Conservation (phyloP, 2,329 filamentous ascomycete genomes). For the Sporothrix sp. region DNA sequence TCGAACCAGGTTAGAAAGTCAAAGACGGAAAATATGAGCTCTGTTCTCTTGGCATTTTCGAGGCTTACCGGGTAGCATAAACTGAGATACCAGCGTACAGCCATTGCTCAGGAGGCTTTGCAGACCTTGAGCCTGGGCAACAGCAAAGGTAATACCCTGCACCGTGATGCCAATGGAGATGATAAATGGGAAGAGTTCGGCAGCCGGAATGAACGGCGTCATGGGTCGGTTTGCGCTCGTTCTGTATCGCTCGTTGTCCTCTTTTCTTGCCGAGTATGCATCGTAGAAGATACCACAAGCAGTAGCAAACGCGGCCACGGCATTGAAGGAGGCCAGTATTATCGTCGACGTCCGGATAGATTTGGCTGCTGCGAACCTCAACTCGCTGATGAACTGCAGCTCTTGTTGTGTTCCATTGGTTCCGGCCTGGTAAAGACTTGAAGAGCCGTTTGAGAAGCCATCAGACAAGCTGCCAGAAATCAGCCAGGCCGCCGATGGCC, state of each 20-base stretch:
- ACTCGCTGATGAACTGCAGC: constrained; percentile 36
- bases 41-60: background rate
- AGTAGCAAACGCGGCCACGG: constrained; percentile 46
- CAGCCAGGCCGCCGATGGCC: constrained; percentile 22
- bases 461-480: constrained; percentile 22
- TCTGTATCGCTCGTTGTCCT: constrained; percentile 30
- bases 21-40: background rate
- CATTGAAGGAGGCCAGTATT: constrained; percentile 52
- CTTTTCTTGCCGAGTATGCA: constrained; percentile 38
- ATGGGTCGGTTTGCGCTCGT: constrained; percentile 25
- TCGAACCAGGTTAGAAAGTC: background rate
- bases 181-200: constrained; percentile 46
- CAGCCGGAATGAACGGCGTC: constrained; percentile 35
- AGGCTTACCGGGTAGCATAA: constrained; percentile 50
- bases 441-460: constrained; percentile 14
- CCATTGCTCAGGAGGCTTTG: constrained; percentile 39
- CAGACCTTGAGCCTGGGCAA: constrained; percentile 47
- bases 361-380: constrained; percentile 43
- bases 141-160: constrained; percentile 49
- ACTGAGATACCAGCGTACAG: constrained; percentile 45
- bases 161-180: constrained; percentile 47
- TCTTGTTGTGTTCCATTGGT: constrained; percentile 33
- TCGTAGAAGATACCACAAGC: constrained; percentile 48
- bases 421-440: constrained; percentile 19
- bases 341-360: constrained; percentile 53